Evolutionary conservation across 2,329 filamentous ascomycete genomes (phyloP).

Genomic region (Chalaropsis ovoidea): DNA sequence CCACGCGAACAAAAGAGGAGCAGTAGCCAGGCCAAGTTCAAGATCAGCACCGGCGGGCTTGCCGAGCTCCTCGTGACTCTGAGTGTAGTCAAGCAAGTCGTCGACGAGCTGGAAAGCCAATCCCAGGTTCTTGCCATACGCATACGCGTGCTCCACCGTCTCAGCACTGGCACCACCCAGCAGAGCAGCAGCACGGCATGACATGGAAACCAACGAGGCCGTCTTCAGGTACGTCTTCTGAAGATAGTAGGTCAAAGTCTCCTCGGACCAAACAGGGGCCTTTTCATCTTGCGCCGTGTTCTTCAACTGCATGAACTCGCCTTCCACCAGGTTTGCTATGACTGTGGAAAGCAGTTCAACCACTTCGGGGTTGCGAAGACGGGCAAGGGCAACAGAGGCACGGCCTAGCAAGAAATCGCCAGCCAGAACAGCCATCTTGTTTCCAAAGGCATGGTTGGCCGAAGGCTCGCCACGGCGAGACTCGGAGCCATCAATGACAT

Average conservation of each 20-base stretch:
- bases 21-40: conserved; percentile 85
- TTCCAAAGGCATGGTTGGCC: conserved; percentile 90
- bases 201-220: conserved; percentile 90
- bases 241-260: conserved; percentile 84
- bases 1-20: conserved; percentile 92
- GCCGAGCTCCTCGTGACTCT: conserved; percentile 71
- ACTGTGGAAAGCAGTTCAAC: conserved; percentile 90
- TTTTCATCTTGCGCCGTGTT: conserved; percentile 85
- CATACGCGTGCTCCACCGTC: conserved; percentile 83
- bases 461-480: conserved; percentile 75
- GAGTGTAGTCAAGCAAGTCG: conserved; percentile 94
- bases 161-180: conserved; percentile 65
- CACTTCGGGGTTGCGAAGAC: conserved; percentile 84
- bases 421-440: conserved; percentile 97
- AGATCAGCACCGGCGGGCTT: conserved; percentile 93
- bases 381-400: conserved; percentile 84
- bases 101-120: conserved; percentile 95
- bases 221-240: conserved; percentile 98
- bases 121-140: conserved; percentile 86
- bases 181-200: conserved; percentile 79
- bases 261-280: conserved; percentile 75
- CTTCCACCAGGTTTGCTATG: conserved; percentile 94
- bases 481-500: conserved; percentile 89
- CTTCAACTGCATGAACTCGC: conserved; percentile 98
- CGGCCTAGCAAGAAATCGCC: conserved; percentile 93